Conservation (phyloP, 805 yeast species). For the Kuraishia piskuri region DNA sequence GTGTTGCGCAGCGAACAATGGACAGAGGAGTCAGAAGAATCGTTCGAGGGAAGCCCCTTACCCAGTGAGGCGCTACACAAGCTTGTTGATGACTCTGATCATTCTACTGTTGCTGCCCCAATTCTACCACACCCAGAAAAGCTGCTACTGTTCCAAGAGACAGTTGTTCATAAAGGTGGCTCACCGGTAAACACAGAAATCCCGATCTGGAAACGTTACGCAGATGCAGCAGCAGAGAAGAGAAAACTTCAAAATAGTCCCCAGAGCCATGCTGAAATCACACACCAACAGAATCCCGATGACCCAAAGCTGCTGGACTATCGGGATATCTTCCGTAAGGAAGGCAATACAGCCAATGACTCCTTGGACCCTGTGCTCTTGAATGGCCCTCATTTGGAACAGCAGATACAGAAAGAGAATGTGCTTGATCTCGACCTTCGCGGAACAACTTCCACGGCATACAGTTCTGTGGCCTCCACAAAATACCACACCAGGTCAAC, state of each 20-base stretch:
- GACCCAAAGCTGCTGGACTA: neutral
- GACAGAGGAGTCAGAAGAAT: neutral
- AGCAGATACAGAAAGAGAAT: neutral
- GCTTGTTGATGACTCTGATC: neutral
- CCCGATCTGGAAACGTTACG: conserved; percentile 3
- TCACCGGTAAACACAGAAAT: neutral
- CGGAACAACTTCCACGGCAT: neutral
- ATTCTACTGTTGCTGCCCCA: neutral
- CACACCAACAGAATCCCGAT: neutral
- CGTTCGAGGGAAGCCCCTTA: neutral
- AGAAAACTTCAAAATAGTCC: neutral
- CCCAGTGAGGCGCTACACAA: neutral
- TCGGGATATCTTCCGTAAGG: neutral
- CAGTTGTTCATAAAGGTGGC: neutral
- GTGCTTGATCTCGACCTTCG: neutral
- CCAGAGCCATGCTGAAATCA: neutral
- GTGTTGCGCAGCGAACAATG: neutral
- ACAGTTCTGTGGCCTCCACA: neutral
- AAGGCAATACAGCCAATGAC: neutral
- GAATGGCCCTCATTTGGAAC: neutral
- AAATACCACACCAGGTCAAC: neutral
- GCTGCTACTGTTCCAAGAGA: neutral
- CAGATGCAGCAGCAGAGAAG: neutral
- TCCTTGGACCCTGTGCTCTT: neutral
- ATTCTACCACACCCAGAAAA: neutral